These are phyloP conservation scores for Aspergillus quadricinctus DNA, from an alignment of 2,329 filamentous ascomycete genomes.

Conservation along the genomic window DNA sequence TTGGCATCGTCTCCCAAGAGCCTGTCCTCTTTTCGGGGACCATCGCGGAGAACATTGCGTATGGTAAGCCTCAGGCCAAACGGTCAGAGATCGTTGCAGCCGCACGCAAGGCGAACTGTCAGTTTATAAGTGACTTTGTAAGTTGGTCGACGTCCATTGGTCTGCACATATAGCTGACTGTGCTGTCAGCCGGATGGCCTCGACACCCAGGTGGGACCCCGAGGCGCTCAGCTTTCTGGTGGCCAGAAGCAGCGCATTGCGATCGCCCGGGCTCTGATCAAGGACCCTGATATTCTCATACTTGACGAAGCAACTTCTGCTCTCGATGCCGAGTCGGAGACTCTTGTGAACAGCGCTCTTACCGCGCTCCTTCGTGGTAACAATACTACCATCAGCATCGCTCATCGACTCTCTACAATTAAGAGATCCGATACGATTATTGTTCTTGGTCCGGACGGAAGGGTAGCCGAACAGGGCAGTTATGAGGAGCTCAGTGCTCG, in stretches of 20 bases:
- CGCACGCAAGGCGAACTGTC: constrained; percentile 88
- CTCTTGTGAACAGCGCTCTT: constrained; percentile 88
- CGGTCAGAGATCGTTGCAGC: constrained; percentile 78
- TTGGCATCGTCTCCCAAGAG: constrained; percentile 93
- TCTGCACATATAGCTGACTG: constrained; percentile 1
- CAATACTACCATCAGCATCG: constrained; percentile 97
- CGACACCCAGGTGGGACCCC: constrained; percentile 86
- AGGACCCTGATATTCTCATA: constrained; percentile 94
- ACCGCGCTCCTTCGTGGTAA: constrained; percentile 74
- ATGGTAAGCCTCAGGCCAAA: constrained; percentile 76
- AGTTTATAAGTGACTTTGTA: constrained; percentile 90
- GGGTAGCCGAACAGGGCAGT: constrained; percentile 83
- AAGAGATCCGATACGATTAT: constrained; percentile 94
- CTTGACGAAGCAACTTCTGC: constrained; percentile 95
- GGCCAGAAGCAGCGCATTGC: constrained; percentile 98
- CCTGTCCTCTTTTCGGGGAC: constrained; percentile 83
- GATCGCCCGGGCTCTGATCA: constrained; percentile 89
- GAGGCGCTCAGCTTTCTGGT: constrained; percentile 89
- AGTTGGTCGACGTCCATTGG: constrained; percentile 28
- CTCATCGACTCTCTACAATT: constrained; percentile 91
- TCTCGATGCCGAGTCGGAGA: constrained; percentile 93
- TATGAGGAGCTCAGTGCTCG: constrained; percentile 72
- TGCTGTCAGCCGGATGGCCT: constrained; percentile 70
- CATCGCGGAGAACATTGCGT: constrained; percentile 80
- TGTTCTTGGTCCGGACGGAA: constrained; percentile 79